Base-by-base conservation (phyloP, 225 moss, liverwort and hornwort species). In the Asterella californica region DNA sequence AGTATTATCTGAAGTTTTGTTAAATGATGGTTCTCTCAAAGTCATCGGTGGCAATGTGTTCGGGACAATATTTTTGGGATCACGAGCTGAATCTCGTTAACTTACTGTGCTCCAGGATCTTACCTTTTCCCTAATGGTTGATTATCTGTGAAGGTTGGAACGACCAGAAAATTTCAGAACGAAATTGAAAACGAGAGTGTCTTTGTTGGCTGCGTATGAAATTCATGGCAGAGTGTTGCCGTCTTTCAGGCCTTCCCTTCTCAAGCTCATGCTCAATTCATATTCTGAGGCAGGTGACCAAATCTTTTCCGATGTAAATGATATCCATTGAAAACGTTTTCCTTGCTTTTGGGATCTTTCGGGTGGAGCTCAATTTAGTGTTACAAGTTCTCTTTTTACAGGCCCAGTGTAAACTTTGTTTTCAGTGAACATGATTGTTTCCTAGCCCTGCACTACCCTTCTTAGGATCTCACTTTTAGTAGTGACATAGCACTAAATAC, bases 221-320 rank as follows among this genome's bases (percentile, higher is more conserved):
- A 83, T 73, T 57, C 25, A 81, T 49, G 86, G 86, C 75, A 70
- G 79, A 76, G 21, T 81, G 36, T 76, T 79, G 30, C 81, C 83
- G 5, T 21, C 47, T 12, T 87, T 84, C 79, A 90, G 90, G 79
- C 90, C 88, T 54, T 81, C 78, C 54, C 88, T 95, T 57, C 82
- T 90, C 21, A 88, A 90, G 78, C 83, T 84, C 81, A 68, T 90
- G 82, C 83, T 93, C n/a, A 79, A 78, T 49, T 95, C 92, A 12
- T 93, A 95, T 68, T 64, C 85, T 47, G 93, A 95, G 87, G 77
- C 61, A 85, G 29, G 84, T 77, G 12, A 24, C 17, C 36, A 22
- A 36, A 29, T 2, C 59, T 74, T 33, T 27, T 0, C 11, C 36
- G 21, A 5, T 7, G 46, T 2, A 48, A 71, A 46, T 4, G 6